Evolutionary conservation across 78 protist species (phyloP).

Genomic region (Creolimax fragrantissima): DNA sequence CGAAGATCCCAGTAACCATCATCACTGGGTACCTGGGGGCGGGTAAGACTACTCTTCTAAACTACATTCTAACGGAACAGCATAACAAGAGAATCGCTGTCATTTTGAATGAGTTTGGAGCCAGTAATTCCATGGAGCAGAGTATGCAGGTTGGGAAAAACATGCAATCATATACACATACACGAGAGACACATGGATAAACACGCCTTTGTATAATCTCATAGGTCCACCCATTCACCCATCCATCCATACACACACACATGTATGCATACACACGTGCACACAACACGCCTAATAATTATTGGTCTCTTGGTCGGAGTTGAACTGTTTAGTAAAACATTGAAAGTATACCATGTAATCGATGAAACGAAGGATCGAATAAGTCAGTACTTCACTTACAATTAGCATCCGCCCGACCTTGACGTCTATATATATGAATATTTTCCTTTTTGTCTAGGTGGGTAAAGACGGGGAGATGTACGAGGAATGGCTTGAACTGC

Average conservation of each 20-base stretch:
- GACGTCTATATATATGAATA: no score
- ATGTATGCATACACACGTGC: background rate
- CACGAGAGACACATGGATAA: background rate
- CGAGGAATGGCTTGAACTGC: constrained; percentile 57
- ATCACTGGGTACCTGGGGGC: constrained; percentile 33
- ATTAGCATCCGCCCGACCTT: no score
- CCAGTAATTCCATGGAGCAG: background rate
- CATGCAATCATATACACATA: background rate
- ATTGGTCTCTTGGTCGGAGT: background rate
- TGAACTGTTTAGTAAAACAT: no score
- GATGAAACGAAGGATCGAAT: no score
- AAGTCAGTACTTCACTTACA: no score
- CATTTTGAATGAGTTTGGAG: constrained; percentile 58
- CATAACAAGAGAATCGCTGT: constrained; percentile 61
- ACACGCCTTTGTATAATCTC: background rate
- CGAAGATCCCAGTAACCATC: constrained; percentile 21
- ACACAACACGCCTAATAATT: background rate
- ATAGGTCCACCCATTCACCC: background rate
- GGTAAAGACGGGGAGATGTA: constrained; percentile 1
- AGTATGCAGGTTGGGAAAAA: background rate
- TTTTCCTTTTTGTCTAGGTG: no score
- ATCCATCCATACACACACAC: background rate
- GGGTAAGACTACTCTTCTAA: constrained; percentile 74
- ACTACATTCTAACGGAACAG: constrained; percentile 50
- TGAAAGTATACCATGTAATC: no score